phyloP scores from a whole-genome alignment of 2,329 filamentous ascomycete genomes.

The Whalleya microplaca region DNA sequence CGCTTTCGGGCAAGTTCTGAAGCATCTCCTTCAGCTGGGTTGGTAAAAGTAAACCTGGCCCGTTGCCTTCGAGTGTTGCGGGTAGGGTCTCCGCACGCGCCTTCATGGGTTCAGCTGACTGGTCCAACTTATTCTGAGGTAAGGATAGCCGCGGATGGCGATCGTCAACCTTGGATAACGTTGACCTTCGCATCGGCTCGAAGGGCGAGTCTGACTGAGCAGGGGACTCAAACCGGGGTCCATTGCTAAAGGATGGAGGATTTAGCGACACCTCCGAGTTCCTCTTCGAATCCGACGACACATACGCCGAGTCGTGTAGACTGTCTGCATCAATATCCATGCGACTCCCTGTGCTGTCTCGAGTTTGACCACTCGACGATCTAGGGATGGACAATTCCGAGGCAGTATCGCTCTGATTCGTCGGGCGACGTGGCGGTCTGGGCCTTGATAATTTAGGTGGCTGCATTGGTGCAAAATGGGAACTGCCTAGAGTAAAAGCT shows the following conservation, averaged over 20 bases:
- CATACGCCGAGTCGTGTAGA: conserved; percentile 57
- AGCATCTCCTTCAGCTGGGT: conserved; percentile 61
- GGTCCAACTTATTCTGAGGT: conserved; percentile 50
- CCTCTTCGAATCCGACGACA: conserved; percentile 57
- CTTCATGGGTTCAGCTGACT: conserved; percentile 38
- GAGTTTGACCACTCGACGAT: conserved; percentile 23
- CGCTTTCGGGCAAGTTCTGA: conserved; percentile 42
- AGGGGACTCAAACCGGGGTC: conserved; percentile 54
- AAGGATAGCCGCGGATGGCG: conserved; percentile 60
- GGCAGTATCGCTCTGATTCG: conserved; percentile 49
- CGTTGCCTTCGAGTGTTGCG: conserved; percentile 48
- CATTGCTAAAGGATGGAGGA: conserved; percentile 43
- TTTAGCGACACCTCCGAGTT: conserved; percentile 54
- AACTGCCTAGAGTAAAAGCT: conserved; percentile 52
- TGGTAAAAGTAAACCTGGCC: conserved; percentile 56
- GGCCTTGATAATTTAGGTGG: conserved; percentile 42
- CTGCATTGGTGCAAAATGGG: conserved; percentile 48
- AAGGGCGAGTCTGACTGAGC: conserved; percentile 40
- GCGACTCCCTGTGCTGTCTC: conserved; percentile 26
- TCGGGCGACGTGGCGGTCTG: conserved; percentile 51
- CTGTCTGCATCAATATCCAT: conserved; percentile 53
- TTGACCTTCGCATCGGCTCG: conserved; percentile 36
- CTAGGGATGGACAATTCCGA: conserved; percentile 39
- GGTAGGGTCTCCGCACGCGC: conserved; percentile 58
- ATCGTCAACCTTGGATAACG: conserved; percentile 50